Evolutionary conservation across 306 rosid species (phyloP), one percentile per base, ranked within the genome.

Genomic region (Erythrophleum fordii): DNA sequence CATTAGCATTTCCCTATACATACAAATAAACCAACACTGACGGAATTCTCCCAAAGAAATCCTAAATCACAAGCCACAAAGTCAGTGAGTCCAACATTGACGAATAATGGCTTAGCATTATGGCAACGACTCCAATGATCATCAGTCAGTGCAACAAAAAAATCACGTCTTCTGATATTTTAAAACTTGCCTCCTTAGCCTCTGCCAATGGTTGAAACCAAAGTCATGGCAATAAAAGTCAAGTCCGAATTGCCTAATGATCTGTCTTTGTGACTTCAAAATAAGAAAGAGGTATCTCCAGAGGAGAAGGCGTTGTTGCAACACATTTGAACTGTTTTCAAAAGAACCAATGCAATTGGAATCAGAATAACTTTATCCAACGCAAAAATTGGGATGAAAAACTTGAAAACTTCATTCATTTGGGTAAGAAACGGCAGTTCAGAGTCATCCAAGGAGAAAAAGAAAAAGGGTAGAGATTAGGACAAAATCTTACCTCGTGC

Each of bases 271-370:
- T 45, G 76, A 83, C 88, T 76, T 86, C 92, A 58, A 94, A 91
- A 71, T 73, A 92, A n/a, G 75, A 71, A 29, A 80, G 73, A 7
- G 93, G 94, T 73, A 94, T 78, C 85, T 94, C 98, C 1, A 93
- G 94, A 44, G 97, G 92, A 37, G 96, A 92, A 42, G 98, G 87
- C 82, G 87, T 86, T 52, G 69, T 76, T 29, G 98, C 97, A 72
- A 91, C 97, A 18, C 80, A 83, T 69, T 94, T 94, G 85, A 88
- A 94, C 98, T 92, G 97, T 58, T 68, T 48, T 8, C 41, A 83
- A 61, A 79, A 80, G 73, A 77, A 79, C 51, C 55, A 64, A 13
- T 41, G 44, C 34, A 49, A 60, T 18, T 12, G 26, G n/a, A 74
- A 72, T 88, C 66, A 73, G 81, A 39, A 20, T 67, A 59, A 46